Evolutionary conservation across 164 flowering plant genomes (phyloP).

Genomic region (Aristolochia contorta): DNA sequence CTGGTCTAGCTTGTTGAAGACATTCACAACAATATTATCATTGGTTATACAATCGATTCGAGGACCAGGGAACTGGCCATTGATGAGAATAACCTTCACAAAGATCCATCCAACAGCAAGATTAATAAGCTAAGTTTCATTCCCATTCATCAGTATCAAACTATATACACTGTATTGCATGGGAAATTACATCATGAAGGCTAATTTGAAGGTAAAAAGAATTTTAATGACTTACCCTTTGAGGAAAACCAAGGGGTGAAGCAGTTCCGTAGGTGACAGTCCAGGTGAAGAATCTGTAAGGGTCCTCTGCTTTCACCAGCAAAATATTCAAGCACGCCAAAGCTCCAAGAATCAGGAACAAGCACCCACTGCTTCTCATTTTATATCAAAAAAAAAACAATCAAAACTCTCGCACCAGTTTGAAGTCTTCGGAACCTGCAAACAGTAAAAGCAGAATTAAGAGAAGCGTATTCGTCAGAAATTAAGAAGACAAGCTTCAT

Average conservation of each 20-base stretch:
- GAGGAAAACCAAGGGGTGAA: background rate
- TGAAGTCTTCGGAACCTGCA: no score
- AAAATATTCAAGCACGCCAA: background rate
- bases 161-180: background rate
- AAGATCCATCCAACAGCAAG: no score
- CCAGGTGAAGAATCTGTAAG: constrained; percentile 3
- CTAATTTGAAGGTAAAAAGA: background rate
- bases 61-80: constrained; percentile 3
- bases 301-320: background rate
- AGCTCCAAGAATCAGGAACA: no score
- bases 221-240: background rate
- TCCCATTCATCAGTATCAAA: background rate
- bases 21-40: background rate
- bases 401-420: no score
- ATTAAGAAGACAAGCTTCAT: no score
- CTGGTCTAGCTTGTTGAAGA: background rate
- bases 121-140: background rate
- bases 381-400: no score
- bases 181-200: background rate
- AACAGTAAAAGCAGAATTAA: no score
- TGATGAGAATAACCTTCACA: background rate
- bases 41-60: background rate
- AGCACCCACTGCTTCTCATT: no score
- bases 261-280: background rate
- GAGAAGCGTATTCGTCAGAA: no score